A percentile compares a stretch with the other conserved stretches of the same genome.
Conservation (phyloP, 768 basidiomycete genomes). For the Neoboletus magnificus region DNA sequence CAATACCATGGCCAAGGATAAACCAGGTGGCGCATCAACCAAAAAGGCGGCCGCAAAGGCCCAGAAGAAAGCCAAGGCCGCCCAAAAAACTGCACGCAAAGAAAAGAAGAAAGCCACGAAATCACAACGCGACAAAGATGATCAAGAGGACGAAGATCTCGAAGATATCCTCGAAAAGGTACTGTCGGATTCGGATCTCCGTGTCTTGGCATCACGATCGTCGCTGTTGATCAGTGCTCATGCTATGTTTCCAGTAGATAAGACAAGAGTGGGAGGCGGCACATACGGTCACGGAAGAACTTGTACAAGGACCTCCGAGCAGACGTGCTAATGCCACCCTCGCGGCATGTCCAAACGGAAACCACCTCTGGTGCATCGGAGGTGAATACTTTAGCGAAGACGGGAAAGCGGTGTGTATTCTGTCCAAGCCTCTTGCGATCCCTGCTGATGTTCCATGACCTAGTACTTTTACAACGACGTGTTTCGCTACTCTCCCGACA, state of each 20-base stretch:
- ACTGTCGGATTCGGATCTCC: slow-evolving; percentile 1
- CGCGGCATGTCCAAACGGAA: slow-evolving; percentile 75
- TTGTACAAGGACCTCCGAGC: slow-evolving; percentile 78
- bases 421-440: not conserved
- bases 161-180: slow-evolving; percentile 84
- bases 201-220: not conserved
- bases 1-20: slow-evolving; percentile 21
- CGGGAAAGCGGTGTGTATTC: slow-evolving; percentile 58
- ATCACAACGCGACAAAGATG: slow-evolving; percentile 43
- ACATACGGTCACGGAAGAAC: slow-evolving; percentile 81
- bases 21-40: not conserved
- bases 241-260: slow-evolving; percentile 50
- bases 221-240: not conserved
- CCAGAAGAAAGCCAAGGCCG: slow-evolving; percentile 63
- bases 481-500: slow-evolving; percentile 82
- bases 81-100: slow-evolving; percentile 67
- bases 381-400: slow-evolving; percentile 90
- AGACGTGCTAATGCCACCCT: slow-evolving; percentile 82
- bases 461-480: slow-evolving; percentile 88
- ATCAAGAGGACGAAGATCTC: slow-evolving; percentile 73
- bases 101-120: slow-evolving; percentile 59
- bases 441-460: not conserved
- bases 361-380: slow-evolving; percentile 80
- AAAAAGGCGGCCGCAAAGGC: slow-evolving; percentile 53
- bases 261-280: slow-evolving; percentile 80